Evolutionary conservation across 257 asterid genomes (phyloP).

Genomic region (Solanum sitiens): DNA sequence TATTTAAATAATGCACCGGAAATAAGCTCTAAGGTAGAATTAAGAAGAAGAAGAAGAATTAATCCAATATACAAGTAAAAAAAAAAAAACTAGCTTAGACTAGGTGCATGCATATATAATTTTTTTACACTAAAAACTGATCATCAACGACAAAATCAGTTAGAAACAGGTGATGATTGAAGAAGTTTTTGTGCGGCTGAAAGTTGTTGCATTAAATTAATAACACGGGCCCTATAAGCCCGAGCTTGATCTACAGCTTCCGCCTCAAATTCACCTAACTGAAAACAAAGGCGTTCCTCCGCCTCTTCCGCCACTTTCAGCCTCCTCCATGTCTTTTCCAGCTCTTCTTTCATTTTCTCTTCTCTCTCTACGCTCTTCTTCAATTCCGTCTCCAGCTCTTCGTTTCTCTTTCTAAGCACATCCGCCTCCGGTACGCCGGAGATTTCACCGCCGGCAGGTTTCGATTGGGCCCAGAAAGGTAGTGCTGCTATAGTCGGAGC

Average conservation of each 20-base stretch:
- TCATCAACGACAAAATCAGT: too few species aligned
- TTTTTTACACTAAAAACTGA: not conserved
- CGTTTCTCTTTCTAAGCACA: conserved; percentile 47
- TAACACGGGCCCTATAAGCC: conserved; percentile 27
- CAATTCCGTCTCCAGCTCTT: conserved; percentile 58
- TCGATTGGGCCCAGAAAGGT: not conserved
- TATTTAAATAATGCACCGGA: not conserved
- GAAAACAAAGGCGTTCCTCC: not conserved
- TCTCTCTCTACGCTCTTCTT: conserved; percentile 45
- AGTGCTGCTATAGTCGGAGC: conserved; percentile 30
- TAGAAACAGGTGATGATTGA: not conserved
- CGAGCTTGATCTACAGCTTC: conserved; percentile 66
- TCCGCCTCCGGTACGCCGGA: not conserved
- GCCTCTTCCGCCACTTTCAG: conserved; percentile 75
- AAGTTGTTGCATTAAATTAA: conserved; percentile 39
- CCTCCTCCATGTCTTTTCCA: conserved; percentile 27
- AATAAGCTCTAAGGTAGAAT: not conserved
- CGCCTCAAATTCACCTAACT: conserved; percentile 35
- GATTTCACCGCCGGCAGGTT: not conserved
- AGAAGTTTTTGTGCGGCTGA: conserved; percentile 26
- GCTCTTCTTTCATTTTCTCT: conserved; percentile 38
- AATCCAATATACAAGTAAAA: not conserved
- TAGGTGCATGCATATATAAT: not conserved
- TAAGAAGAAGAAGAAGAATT: not conserved
- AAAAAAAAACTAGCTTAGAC: not conserved